Evolutionary conservation across 108 stramenopile genomes (phyloP).

Genomic region (Epipyxis sp.): DNA sequence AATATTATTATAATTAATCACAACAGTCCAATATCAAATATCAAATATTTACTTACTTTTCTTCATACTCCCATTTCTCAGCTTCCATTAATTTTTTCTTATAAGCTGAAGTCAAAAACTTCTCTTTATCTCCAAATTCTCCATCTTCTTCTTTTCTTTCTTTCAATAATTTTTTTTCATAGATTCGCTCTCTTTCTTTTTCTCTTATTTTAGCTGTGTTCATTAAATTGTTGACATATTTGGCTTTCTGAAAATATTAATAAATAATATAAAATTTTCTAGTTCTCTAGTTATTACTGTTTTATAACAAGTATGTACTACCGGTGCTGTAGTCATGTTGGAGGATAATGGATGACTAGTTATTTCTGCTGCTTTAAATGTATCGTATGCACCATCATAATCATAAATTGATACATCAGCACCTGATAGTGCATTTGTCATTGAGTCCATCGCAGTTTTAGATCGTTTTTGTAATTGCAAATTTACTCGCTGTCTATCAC

Average conservation of each 20-base stretch:
- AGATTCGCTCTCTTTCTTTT: constrained; percentile 44
- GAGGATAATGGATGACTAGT: background rate
- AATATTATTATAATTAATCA: too few species aligned
- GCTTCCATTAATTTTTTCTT: constrained; percentile 56
- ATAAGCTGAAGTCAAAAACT: constrained; percentile 51
- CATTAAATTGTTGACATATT: constrained; percentile 47
- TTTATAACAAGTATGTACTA: background rate
- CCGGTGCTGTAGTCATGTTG: background rate
- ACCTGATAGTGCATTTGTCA: too few species aligned
- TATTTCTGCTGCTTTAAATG: background rate
- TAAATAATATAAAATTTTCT: constrained; percentile 34
- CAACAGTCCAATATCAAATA: background rate
- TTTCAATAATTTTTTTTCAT: constrained; percentile 49
- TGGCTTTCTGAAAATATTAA: constrained; percentile 41
- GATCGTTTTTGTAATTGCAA: too few species aligned
- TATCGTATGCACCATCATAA: constrained; percentile 52
- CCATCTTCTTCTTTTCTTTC: constrained; percentile 51
- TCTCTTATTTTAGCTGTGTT: constrained; percentile 44
- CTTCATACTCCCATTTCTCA: constrained; percentile 54
- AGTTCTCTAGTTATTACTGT: constrained; percentile 33
- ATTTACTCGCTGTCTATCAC: too few species aligned
- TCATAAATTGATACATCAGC: constrained; percentile 46
- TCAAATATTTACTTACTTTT: background rate
- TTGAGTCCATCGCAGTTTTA: too few species aligned
- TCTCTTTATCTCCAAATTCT: constrained; percentile 26